Conservation (phyloP, 352 stramenopile species). For the Pythium myriotylum region DNA sequence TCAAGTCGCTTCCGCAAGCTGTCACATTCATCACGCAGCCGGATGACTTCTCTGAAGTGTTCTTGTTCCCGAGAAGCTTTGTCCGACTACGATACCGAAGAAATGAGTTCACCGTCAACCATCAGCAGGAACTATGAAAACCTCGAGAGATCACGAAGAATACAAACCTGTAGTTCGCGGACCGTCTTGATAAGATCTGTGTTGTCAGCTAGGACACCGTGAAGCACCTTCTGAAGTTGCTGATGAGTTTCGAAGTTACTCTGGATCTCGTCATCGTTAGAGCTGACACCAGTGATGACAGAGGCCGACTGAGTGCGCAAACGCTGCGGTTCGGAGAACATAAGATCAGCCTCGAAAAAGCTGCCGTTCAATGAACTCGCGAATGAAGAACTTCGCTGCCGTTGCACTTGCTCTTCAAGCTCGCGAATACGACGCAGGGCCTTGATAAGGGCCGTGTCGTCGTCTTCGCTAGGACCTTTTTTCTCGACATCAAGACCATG, state of each 20-base stretch:
- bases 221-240: conserved; percentile 51
- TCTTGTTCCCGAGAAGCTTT: conserved; percentile 24
- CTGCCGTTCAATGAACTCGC: conserved; percentile 20
- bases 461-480: conserved; percentile 13
- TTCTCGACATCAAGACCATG: neutral
- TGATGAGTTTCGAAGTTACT: conserved; percentile 22
- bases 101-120: neutral
- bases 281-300: conserved; percentile 5
- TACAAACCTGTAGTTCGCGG: conserved; percentile 58
- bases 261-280: conserved; percentile 16
- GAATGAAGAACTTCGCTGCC: conserved; percentile 12
- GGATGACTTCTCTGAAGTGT: conserved; percentile 42
- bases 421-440: conserved; percentile 25
- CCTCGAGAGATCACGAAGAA: conserved; percentile 11
- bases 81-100: conserved; percentile 30
- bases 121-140: neutral
- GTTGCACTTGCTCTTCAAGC: conserved; percentile 26
- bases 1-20: conserved; percentile 33
- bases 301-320: conserved; percentile 21
- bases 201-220: conserved; percentile 58
- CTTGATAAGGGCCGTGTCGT: conserved; percentile 8
- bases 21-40: conserved; percentile 44
- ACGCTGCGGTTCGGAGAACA: conserved; percentile 9
- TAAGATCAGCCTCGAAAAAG: conserved; percentile 9
- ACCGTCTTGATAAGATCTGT: conserved; percentile 63